Percentiles rank a stretch among this genome's conserved stretches.
phyloP scores from a whole-genome alignment of 2,329 filamentous ascomycete genomes.

The Fusarium sarcochroum region DNA sequence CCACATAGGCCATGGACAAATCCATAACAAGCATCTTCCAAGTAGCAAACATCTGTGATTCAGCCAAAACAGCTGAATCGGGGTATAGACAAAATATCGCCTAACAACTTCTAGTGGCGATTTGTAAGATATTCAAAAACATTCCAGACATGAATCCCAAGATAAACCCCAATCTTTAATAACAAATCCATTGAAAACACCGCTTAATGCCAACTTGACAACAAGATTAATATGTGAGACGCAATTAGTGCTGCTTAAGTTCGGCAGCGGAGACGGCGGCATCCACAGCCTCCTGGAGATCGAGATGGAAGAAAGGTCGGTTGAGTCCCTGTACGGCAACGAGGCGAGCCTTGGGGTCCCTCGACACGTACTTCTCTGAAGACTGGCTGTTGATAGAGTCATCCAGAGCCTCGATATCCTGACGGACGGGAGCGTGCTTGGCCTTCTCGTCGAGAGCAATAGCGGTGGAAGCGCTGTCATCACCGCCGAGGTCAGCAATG shows the following conservation, averaged over 20 bases:
- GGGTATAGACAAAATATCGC: constrained; percentile 36
- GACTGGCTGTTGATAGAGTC: constrained; percentile 40
- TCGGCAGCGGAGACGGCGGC: constrained; percentile 57
- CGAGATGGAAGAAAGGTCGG: constrained; percentile 67
- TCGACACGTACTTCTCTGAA: constrained; percentile 50
- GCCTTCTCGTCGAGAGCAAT: constrained; percentile 74
- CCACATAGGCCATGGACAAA: neutral
- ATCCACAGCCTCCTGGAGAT: constrained; percentile 64
- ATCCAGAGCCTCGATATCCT: constrained; percentile 51
- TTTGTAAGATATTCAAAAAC: constrained; percentile 8
- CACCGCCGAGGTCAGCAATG: constrained; percentile 87
- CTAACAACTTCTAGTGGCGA: constrained; percentile 20
- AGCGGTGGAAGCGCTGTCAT: constrained; percentile 68
- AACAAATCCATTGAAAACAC: constrained; percentile 15
- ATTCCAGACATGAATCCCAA: constrained; percentile 3
- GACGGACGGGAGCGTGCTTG: constrained; percentile 31
- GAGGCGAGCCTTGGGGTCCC: constrained; percentile 51
- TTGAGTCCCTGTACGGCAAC: constrained; percentile 62
- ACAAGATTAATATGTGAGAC: constrained; percentile 8
- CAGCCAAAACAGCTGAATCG: constrained; percentile 23
- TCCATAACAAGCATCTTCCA: neutral
- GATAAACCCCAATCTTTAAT: neutral
- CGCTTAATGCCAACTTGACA: constrained; percentile 9
- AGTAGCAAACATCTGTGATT: neutral
- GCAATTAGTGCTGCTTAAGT: constrained; percentile 44